phyloP scores from a whole-genome alignment of 352 stramenopile species.

The Blastocystis sp. region DNA sequence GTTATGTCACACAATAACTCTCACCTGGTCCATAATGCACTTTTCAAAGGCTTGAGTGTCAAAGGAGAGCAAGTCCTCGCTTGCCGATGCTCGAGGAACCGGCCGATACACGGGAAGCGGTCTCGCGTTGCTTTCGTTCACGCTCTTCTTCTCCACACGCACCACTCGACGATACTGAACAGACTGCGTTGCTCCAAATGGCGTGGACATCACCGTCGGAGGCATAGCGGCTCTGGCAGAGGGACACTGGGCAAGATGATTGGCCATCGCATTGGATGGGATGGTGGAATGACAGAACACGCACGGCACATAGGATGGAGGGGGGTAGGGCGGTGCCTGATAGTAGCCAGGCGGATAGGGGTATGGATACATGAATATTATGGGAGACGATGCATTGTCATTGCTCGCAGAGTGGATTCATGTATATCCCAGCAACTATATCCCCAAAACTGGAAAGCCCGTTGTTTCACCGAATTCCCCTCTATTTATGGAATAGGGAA shows the following conservation, averaged over 20 bases:
- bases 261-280: conserved; percentile 21
- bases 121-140: conserved; percentile 5
- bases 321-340: background rate
- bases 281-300: conserved; percentile 63
- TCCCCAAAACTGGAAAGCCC: background rate
- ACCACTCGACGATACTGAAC: conserved; percentile 65
- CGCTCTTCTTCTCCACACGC: conserved; percentile 39
- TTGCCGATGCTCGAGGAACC: background rate
- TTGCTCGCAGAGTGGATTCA: background rate
- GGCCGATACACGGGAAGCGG: background rate
- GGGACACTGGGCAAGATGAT: conserved; percentile 48
- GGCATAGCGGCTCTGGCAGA: background rate
- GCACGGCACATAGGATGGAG: conserved; percentile 44
- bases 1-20: too few species aligned
- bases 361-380: conserved; percentile 31
- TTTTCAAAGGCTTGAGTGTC: background rate
- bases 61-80: background rate
- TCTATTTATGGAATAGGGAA: background rate
- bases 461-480: background rate
- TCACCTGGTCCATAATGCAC: too few species aligned
- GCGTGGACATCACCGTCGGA: background rate
- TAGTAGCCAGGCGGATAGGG: background rate
- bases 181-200: conserved; percentile 55
- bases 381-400: background rate
- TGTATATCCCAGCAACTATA: background rate